Base-by-base conservation (phyloP, 257 asterid genomes). In the Osmanthus fragrans region DNA sequence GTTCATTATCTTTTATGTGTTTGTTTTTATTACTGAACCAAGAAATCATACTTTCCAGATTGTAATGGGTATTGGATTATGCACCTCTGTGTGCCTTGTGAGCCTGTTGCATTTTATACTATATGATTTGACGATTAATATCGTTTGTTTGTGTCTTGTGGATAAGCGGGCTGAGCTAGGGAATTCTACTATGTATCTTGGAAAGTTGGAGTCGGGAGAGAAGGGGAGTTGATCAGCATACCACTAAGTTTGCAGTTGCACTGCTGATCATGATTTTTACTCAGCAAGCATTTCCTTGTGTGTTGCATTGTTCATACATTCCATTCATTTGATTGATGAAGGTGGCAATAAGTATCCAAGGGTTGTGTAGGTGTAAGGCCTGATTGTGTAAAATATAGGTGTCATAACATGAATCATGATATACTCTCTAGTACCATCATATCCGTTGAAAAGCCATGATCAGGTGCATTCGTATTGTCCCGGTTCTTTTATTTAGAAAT, bases 21-120 rank as follows among this genome's bases (percentile, higher is more conserved):
- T 10, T 27, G 56, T 63, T 9, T 72, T 39, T n/a, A 18, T 56
- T 27, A 27, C 7, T 25, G 63, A 56, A 69, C 74, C 66, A 21
- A 66, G 29, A 67, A 77, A 40, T 25, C 32, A 56, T 47, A 39
- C 73, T 70, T 63, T 2, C 19, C n/a, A 70, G 65, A 73, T 30
- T 58, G 4, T 12, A 29, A 25, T 73, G 30, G 36, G 36, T 33
- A 4, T 23, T 25, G 42, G 34, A 21, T 56, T 39, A 45, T 75
- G 70, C 30, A 54, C 30, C 56, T 70, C 3, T 72, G 9, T n/a
- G 49, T 40, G 34, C 37, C 71, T 34, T 68, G 12, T 54, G 10
- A 7, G 64, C 21, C 64, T n/a, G 64, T 54, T 2, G 23, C 11
- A 54, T 54, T 51, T 54, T 54, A 54, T 54, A 0, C 64, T n/a